Base-by-base conservation (phyloP, 441 rosid genomes). In the Metrosideros polymorpha region DNA sequence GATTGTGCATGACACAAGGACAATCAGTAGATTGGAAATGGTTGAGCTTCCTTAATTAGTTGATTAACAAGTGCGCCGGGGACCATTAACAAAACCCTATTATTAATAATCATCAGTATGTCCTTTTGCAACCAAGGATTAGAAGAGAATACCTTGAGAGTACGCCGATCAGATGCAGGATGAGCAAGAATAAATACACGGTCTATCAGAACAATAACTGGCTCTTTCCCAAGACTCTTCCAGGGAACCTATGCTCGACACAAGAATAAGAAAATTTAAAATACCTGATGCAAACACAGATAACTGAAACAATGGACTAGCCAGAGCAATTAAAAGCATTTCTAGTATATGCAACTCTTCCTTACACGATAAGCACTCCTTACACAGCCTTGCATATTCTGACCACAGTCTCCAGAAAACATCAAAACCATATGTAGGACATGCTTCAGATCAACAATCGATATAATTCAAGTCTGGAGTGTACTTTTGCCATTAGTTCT, bases 191-290 rank as follows among this genome's bases (percentile, higher is more conserved):
- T 88, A 86, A 98, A 98, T 79, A 98, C 97, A 85, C 98, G 98
- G 88, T 98, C 99, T 77, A 96, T 90, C 85, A 95, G 94, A 92
- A 96, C 98, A 89, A 98, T 93, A 43, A 98, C 99, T 43, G 99
- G 98, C 91, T 98, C 99, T 91, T 95, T 96, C 71, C 99, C 99
- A 86, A 98, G 90, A 89, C 99, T 92, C 92, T 98, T 96, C 99
- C 99, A 98, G 24, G 99, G 99, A 91, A 98, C 99, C 99, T 98
- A 87, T 84, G 87, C 91, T 42, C 47, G 42, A 57, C 63, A 57
- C 84, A 85, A 85, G 32, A 55, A 71, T 10, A 71, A 32, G 50
- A 52, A 54, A 83, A 55, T 82, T 77, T 12, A 54, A 82, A 53
- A 71, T n/a, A 84, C 84, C 71, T 19, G 24, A 84, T 29, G 27